Conservation (phyloP, 495 filamentous ascomycete species). For the Aspergillus conjunctus region DNA sequence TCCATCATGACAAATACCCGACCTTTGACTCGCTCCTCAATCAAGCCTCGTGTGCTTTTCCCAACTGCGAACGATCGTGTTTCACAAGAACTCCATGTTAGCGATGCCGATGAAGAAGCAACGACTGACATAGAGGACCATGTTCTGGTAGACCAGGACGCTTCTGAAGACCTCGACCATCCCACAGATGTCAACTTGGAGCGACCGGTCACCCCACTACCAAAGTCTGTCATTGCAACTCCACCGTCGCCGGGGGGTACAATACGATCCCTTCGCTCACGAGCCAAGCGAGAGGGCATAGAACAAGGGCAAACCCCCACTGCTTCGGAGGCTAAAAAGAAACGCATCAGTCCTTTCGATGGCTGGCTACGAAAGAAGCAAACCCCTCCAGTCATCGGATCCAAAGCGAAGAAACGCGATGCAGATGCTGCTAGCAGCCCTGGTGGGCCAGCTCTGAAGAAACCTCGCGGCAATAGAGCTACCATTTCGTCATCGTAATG, state of each 20-base stretch:
- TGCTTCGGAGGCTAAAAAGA: slow-evolving; percentile 31
- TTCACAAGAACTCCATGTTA: slow-evolving; percentile 26
- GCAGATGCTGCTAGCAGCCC: slow-evolving; percentile 30
- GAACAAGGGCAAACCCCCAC: slow-evolving; percentile 30
- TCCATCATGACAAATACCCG: slow-evolving; percentile 39
- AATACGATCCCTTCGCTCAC: slow-evolving; percentile 34
- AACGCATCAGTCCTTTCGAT: slow-evolving; percentile 65
- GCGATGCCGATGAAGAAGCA: slow-evolving; percentile 56
- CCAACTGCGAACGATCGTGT: slow-evolving; percentile 49
- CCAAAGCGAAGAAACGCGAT: slow-evolving; percentile 37
- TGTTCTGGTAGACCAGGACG: slow-evolving; percentile 46
- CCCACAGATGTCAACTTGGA: slow-evolving; percentile 27
- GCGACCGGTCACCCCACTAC: slow-evolving; percentile 45
- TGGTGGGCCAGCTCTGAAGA: slow-evolving; percentile 34
- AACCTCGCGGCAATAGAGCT: slow-evolving; percentile 28
- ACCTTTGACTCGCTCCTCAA: slow-evolving; percentile 67
- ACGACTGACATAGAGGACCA: slow-evolving; percentile 62
- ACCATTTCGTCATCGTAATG: slow-evolving; percentile 20
- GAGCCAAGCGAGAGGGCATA: slow-evolving; percentile 27
- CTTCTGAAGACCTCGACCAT: slow-evolving; percentile 32
- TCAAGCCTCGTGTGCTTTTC: slow-evolving; percentile 88
- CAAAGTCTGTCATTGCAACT: slow-evolving; percentile 52
- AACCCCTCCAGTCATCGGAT: slow-evolving; percentile 25
- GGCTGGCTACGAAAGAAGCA: slow-evolving; percentile 65
- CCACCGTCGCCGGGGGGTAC: slow-evolving; percentile 49